These are phyloP conservation scores for Trichoderma oligosporum DNA, from an alignment of 2,329 filamentous ascomycete genomes.

Conservation along the genomic window DNA sequence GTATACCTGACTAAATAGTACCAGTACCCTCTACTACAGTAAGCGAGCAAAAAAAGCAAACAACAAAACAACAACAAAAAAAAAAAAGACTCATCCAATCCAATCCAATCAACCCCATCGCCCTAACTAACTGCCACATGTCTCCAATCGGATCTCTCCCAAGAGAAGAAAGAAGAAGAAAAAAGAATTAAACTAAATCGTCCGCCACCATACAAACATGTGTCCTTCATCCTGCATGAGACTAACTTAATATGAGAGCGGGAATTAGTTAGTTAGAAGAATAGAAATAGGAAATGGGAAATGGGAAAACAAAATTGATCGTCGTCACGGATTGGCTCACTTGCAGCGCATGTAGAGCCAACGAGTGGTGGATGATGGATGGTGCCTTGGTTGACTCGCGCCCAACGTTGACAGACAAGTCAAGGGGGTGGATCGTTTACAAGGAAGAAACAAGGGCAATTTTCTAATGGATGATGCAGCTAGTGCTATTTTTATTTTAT, in stretches of 20 bases:
- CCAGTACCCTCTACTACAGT: too few species aligned
- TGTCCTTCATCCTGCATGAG: too few species aligned
- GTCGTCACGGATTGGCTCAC: conserved; percentile 3
- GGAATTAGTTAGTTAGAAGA: too few species aligned
- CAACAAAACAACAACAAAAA: too few species aligned
- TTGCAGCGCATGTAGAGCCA: conserved; percentile 2
- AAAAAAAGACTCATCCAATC: neutral
- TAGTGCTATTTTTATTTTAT: too few species aligned
- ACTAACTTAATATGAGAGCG: too few species aligned
- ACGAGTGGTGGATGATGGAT: neutral
- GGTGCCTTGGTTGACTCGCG: conserved; percentile 1
- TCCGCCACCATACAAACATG: too few species aligned
- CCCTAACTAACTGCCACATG: neutral
- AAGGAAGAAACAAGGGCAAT: too few species aligned
- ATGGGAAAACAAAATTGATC: neutral
- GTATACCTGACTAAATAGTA: too few species aligned
- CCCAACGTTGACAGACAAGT: neutral
- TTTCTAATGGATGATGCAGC: too few species aligned
- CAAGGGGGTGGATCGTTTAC: too few species aligned
- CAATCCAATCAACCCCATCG: neutral
- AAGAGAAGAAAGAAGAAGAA: neutral
- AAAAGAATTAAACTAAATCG: neutral
- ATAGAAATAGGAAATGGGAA: neutral
- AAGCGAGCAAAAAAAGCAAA: too few species aligned
- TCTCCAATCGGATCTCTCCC: conserved; percentile 12